Conservation (phyloP, 352 stramenopile species). For the Thraustotheca clavata region DNA sequence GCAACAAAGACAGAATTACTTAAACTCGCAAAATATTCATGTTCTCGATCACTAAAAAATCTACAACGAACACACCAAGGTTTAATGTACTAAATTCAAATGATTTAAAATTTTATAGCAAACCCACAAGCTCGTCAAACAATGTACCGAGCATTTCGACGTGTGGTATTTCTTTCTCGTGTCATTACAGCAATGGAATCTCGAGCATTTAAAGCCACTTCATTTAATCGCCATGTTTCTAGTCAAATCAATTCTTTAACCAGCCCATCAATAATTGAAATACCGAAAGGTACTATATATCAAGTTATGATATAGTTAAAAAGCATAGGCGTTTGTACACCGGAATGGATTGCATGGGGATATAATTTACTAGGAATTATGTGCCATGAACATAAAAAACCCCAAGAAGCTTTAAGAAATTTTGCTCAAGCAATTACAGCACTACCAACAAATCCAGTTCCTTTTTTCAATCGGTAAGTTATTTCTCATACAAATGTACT, state of each 20-base stretch:
- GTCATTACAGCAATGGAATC: neutral
- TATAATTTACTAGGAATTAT: conserved; percentile 40
- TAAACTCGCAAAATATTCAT: neutral
- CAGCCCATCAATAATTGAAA: neutral
- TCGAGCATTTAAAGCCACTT: neutral
- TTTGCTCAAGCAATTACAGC: conserved; percentile 46
- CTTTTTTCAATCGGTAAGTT: conserved; percentile 37
- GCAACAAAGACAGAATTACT: neutral
- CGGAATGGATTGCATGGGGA: conserved; percentile 37
- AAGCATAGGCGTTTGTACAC: conserved; percentile 33
- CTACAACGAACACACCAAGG: too few species aligned
- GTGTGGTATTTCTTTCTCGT: neutral
- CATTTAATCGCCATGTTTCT: neutral
- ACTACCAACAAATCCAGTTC: conserved; percentile 28
- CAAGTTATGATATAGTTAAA: too few species aligned
- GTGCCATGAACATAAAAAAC: conserved; percentile 22
- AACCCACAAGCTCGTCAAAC: too few species aligned
- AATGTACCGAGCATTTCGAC: too few species aligned
- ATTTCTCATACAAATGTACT: too few species aligned
- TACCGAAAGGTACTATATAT: neutral
- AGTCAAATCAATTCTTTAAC: conserved; percentile 3
- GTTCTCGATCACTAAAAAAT: too few species aligned
- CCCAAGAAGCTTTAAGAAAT: conserved; percentile 43
- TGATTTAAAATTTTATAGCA: too few species aligned
- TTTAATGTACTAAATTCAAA: too few species aligned